Evolutionary conservation across 202 grass and related monocot genomes (phyloP).

Genomic region (Saccharum hybrid): DNA sequence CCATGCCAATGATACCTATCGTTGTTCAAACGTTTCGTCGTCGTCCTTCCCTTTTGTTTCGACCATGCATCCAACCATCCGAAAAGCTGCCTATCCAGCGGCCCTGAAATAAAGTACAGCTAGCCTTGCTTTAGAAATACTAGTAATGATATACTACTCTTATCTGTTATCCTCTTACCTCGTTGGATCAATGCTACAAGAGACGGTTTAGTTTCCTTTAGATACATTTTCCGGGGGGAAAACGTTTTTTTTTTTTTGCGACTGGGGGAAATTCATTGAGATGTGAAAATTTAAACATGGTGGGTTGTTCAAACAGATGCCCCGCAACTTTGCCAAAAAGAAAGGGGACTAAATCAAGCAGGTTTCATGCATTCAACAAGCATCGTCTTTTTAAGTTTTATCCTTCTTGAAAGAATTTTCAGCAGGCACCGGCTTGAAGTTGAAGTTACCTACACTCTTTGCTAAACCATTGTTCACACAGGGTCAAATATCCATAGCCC

Average conservation of each 20-base stretch:
- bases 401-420: neutral
- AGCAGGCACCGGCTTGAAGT: too few relatives aligned
- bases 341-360: too few relatives aligned
- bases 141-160: neutral
- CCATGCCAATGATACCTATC: slow-evolving; percentile 38
- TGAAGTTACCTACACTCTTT: slow-evolving; percentile 1
- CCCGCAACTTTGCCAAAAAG: too few relatives aligned
- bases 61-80: slow-evolving; percentile 5
- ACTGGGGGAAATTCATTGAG: too few relatives aligned
- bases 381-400: neutral
- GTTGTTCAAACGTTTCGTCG: slow-evolving; percentile 43
- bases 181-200: neutral
- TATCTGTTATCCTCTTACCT: too few relatives aligned
- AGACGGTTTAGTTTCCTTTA: neutral
- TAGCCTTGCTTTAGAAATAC: slow-evolving; percentile 43
- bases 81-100: slow-evolving; percentile 15
- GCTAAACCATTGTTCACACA: slow-evolving; percentile 13
- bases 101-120: slow-evolving; percentile 3
- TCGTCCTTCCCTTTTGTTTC: slow-evolving; percentile 41
- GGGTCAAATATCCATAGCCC: neutral
- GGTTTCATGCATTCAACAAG: neutral
- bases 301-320: too few relatives aligned
- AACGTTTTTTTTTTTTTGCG: too few relatives aligned
- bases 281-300: too few relatives aligned
- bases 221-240: too few relatives aligned